Percentiles rank a stretch among this genome's conserved stretches.
Evolutionary conservation across 2,329 filamentous ascomycete genomes (phyloP).

Genomic region (Fonsecaea pedrosoi): DNA sequence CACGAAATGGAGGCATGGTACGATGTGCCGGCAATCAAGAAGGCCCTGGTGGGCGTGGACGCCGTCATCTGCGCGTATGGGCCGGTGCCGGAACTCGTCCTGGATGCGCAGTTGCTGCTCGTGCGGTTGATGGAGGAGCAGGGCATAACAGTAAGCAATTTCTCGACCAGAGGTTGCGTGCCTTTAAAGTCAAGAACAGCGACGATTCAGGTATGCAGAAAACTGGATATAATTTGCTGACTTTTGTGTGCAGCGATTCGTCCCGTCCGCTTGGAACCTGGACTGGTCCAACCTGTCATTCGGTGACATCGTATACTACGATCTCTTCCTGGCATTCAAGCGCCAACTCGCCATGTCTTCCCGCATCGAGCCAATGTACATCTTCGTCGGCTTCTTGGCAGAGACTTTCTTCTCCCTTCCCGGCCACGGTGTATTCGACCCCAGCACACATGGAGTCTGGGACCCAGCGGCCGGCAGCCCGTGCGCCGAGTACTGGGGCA

Average conservation of each 20-base stretch:
- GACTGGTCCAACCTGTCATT: slow-evolving; percentile 12
- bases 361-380: slow-evolving; percentile 11
- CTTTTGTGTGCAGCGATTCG: slow-evolving; percentile 5
- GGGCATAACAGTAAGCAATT: slow-evolving; percentile 4
- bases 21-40: slow-evolving; percentile 14
- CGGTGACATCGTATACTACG: slow-evolving; percentile 12
- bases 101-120: slow-evolving; percentile 13
- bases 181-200: too few species aligned
- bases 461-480: not conserved
- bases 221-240: not conserved
- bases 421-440: slow-evolving; percentile 12
- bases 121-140: slow-evolving; percentile 17
- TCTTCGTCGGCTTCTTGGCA: slow-evolving; percentile 14
- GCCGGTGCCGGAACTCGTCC: slow-evolving; percentile 10
- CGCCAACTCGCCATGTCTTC: slow-evolving; percentile 16
- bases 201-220: too few species aligned
- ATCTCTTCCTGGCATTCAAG: slow-evolving; percentile 12
- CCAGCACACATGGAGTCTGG: slow-evolving; percentile 13
- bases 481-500: slow-evolving; percentile 14
- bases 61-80: slow-evolving; percentile 16
- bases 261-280: slow-evolving; percentile 11
- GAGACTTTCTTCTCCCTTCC: slow-evolving; percentile 14
- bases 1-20: slow-evolving; percentile 17
- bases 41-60: slow-evolving; percentile 5
- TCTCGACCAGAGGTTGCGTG: too few species aligned